phyloP scores from a whole-genome alignment of 495 filamentous ascomycete species.

The Penicillium bovifimosum region DNA sequence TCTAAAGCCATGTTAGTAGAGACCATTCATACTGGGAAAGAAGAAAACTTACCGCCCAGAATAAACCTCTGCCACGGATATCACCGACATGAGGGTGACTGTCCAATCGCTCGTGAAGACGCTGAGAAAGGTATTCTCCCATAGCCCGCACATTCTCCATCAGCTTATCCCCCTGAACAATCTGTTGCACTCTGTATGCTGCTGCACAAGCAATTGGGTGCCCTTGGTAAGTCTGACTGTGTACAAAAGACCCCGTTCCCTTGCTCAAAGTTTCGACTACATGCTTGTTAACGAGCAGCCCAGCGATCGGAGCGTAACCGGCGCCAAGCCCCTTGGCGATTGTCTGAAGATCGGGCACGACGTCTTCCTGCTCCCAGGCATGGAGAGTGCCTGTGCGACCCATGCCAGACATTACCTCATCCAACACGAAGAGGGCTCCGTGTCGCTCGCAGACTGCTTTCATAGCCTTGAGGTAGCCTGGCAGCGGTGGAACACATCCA shows the following conservation, averaged over 20 bases:
- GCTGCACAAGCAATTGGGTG: conserved; percentile 47
- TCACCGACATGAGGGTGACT: conserved; percentile 44
- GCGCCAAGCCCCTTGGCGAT: conserved; percentile 59
- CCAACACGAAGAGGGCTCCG: conserved; percentile 57
- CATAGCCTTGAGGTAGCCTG: conserved; percentile 56
- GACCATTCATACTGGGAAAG: background rate
- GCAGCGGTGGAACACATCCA: conserved; percentile 53
- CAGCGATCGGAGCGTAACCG: conserved; percentile 54
- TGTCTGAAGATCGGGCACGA: conserved; percentile 55
- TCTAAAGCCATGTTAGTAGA: conserved; percentile 19
- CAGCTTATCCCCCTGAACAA: conserved; percentile 39
- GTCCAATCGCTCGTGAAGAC: conserved; percentile 33
- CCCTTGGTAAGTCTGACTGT: conserved; percentile 51
- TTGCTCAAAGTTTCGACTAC: conserved; percentile 46
- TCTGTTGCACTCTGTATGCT: conserved; percentile 43
- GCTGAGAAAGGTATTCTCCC: conserved; percentile 36
- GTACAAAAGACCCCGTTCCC: conserved; percentile 45
- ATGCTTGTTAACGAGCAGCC: conserved; percentile 45
- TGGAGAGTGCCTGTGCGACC: conserved; percentile 57
- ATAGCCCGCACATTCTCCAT: conserved; percentile 41
- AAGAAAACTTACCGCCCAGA: conserved; percentile 43
- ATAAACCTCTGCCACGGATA: conserved; percentile 48
- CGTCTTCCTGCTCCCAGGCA: conserved; percentile 56
- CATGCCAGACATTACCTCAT: conserved; percentile 74
- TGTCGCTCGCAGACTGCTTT: conserved; percentile 53